Evolutionary conservation across 768 basidiomycete species (phyloP), one percentile per base, ranked within the genome.

Genomic region (Tylopilus vinaceipallidus): DNA sequence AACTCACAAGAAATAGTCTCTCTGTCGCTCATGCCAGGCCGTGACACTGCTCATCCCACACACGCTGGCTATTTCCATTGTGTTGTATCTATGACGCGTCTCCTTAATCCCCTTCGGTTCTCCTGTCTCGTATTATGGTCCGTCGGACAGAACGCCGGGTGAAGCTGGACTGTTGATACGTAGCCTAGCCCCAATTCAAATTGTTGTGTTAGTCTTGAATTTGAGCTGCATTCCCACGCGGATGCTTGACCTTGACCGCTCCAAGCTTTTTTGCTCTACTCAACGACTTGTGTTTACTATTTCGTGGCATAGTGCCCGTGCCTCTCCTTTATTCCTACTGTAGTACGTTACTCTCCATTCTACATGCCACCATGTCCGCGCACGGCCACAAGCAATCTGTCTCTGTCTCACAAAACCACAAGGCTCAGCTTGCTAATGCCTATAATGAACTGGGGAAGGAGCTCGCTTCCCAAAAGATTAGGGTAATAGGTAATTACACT

Each of bases 391-490:
- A 78, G 68, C 78, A 79, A 51, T 74, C 81, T 33, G 73, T 71
- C 51, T 86, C 83, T 54, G 69, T 84, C 54, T 73, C 78, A 42
- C 82, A 85, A 72, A 91, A 91, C 69, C 79, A 86, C 72, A 90
- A 86, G 71, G 89, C 87, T 24, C 84, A 94, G 68, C 91, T 98
- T 64, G 88, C 88, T 62, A 91, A 82, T 67, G 95, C 95, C 52
- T 98, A 98, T 76, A 94, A 94, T 73, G 94, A 95, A 77, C 82
- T 98, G 6, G 95, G 94, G 58, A 95, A 88, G 75, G 95, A 97
- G 70, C 82, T 98, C 24, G 85, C 88, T n/a, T 91, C 91, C 22
- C 81, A 81, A 55, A 94, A 88, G 74, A 76, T 98, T 49, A 86
- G 88, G 56, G 91, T 97, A 24, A 84, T 98, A 37, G 94, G 95